A percentile compares a stretch with the other conserved stretches of the same genome.
These are phyloP conservation scores for Lotmaria passim DNA, from an alignment of 208 protist species.

Conservation along the genomic window DNA sequence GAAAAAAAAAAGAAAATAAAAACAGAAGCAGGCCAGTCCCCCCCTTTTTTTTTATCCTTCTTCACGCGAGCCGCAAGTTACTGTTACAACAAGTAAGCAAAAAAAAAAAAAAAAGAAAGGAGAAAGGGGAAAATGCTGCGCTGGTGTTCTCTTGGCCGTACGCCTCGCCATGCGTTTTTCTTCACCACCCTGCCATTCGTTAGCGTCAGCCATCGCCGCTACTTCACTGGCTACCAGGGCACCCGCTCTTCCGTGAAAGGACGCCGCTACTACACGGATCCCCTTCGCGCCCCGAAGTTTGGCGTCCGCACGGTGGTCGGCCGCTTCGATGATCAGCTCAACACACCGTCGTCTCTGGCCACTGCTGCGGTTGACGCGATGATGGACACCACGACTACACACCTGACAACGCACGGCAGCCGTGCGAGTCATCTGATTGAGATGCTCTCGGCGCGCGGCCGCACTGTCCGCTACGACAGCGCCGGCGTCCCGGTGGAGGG, in stretches of 20 bases:
- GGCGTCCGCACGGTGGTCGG: constrained; percentile 34
- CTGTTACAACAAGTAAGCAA: too few relatives aligned
- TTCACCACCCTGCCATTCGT: not conserved
- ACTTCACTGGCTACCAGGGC: constrained; percentile 10
- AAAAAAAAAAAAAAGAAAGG: not conserved
- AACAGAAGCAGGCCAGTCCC: not conserved
- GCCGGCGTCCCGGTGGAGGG: constrained; percentile 39
- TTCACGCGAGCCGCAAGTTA: too few relatives aligned
- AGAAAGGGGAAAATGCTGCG: not conserved
- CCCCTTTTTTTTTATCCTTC: not conserved
- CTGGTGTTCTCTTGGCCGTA: not conserved
- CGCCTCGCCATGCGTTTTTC: not conserved
- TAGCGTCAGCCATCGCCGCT: not conserved
- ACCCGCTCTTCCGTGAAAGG: constrained; percentile 6
- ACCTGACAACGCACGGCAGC: not conserved
- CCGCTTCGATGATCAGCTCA: not conserved
- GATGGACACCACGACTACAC: not conserved
- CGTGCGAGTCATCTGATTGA: not conserved
- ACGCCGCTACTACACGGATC: constrained; percentile 31
- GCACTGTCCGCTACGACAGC: constrained; percentile 31
- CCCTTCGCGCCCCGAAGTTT: constrained; percentile 21
- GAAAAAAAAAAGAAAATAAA: constrained; percentile 1
- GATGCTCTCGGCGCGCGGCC: constrained; percentile 2
- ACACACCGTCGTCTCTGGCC: not conserved
- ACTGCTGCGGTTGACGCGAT: not conserved